Evolutionary conservation across 2,329 filamentous ascomycete genomes (phyloP), one percentile per base, ranked within the genome.

Genomic region (Colletotrichum truncatum): DNA sequence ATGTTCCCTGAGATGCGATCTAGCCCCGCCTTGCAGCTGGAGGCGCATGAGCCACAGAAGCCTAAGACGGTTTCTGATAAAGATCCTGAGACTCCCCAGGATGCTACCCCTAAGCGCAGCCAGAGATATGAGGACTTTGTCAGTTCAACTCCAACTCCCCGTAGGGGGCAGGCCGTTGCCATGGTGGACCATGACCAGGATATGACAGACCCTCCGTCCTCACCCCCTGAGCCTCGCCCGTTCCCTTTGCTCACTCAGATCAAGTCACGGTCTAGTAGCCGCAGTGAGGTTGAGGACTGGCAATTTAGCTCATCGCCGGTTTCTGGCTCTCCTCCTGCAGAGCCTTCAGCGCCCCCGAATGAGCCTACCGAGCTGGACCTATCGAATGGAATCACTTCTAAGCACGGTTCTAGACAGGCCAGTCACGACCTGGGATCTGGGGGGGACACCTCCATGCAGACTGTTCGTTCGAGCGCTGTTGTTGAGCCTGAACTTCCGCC

Each of bases 1-100:
- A 81, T 95, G 67, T 95, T 94, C 70, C 84, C 91, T 1, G 87
- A 90, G 18, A 82, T 94, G 25, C 83, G 83, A 28, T 90, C 89
- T 2, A 90, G 84, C 67, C 80, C 84, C 21, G 61, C 18, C 59
- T 59, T 36, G 55, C 68, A 32, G 62, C 59, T 16, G 32, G 64
- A n/a, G 38, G 66, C 64, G 36, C 28, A 67, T 21, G 18, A 66
- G 25, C n/a, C 60, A 41, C 4, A 25, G 51, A 46, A 45, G 14
- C 25, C 53, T 6, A 64, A 64, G 6, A 49, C 57, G 6, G 64
- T 49, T 4, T 16, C 57, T 6, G 66, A 68, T 9, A 66, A 59
- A 46, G 39, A 43, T 21, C 68, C 70, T 10, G 66, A 67, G 9
- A 67, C 67, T 25, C 67, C 71, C n/a, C 73, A 70, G 41, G 78